Conservation (phyloP, 805 yeast genomes). For the Suhomyces pyralidae region DNA sequence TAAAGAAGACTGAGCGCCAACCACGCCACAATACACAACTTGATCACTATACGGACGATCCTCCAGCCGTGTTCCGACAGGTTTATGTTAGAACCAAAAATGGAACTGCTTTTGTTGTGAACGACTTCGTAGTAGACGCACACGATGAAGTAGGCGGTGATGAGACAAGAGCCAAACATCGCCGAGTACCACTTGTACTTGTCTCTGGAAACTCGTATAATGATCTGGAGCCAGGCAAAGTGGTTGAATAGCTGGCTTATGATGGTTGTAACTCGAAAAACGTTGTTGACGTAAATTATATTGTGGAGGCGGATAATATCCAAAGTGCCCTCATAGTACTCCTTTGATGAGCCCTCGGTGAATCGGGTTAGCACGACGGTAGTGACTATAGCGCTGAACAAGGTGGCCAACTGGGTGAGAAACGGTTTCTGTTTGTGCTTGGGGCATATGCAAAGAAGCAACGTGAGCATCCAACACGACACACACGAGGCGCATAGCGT, state of each 20-base stretch:
- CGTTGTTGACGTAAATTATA: slow-evolving; percentile 33
- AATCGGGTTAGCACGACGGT: slow-evolving; percentile 50
- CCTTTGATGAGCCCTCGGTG: slow-evolving; percentile 45
- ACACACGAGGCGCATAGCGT: slow-evolving; percentile 55
- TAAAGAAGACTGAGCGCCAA: slow-evolving; percentile 32
- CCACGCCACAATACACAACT: slow-evolving; percentile 26
- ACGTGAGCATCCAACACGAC: slow-evolving; percentile 67
- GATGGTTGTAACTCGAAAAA: slow-evolving; percentile 37
- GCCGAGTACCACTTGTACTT: slow-evolving; percentile 27
- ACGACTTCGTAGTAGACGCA: slow-evolving; percentile 12
- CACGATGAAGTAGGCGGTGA: slow-evolving; percentile 16
- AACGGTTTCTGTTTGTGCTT: slow-evolving; percentile 52
- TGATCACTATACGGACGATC: slow-evolving; percentile 28
- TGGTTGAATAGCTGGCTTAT: slow-evolving; percentile 45
- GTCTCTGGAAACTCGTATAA: slow-evolving; percentile 21
- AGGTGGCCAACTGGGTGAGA: slow-evolving; percentile 55
- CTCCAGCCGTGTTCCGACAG: slow-evolving; percentile 13
- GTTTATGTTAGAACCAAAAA: slow-evolving; percentile 7
- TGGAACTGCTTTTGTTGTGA: slow-evolving; percentile 8
- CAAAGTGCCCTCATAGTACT: slow-evolving; percentile 52
- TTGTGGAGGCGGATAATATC: slow-evolving; percentile 44
- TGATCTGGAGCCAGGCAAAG: slow-evolving; percentile 56
- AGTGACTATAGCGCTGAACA: slow-evolving; percentile 51
- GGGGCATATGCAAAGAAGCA: slow-evolving; percentile 53
- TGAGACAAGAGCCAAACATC: slow-evolving; percentile 15